A percentile compares a stretch with the other conserved stretches of the same genome.
phyloP scores from a whole-genome alignment of 2,329 filamentous ascomycete species.

The Domatiomyces catenatus region DNA sequence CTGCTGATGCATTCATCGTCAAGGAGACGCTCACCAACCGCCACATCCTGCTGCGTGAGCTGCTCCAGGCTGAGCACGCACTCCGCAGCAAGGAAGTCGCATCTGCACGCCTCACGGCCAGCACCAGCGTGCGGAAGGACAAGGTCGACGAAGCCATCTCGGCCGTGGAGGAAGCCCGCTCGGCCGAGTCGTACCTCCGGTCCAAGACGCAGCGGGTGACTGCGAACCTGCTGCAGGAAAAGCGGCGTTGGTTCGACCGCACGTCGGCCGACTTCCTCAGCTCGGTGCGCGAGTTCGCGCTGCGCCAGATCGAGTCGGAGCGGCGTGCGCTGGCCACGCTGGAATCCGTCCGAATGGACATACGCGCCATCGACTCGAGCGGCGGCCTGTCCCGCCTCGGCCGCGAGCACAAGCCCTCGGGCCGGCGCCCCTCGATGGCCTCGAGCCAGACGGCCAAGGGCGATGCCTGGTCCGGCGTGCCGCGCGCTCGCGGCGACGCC shows the following conservation, averaged over 20 bases:
- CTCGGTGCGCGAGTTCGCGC: conserved; percentile 78
- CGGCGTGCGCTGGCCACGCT: conserved; percentile 77
- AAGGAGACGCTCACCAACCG: conserved; percentile 97
- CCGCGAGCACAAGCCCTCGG: conserved; percentile 66
- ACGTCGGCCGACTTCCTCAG: conserved; percentile 70
- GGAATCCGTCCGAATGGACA: conserved; percentile 85
- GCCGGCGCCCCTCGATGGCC: conserved; percentile 59
- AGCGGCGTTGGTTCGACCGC: conserved; percentile 76
- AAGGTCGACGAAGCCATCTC: conserved; percentile 97
- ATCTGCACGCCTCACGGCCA: conserved; percentile 75
- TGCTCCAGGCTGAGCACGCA: conserved; percentile 75
- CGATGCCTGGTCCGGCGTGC: conserved; percentile 95
- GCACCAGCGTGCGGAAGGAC: conserved; percentile 72
- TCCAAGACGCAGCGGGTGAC: conserved; percentile 84
- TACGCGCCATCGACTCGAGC: conserved; percentile 78
- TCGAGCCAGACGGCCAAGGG: conserved; percentile 91
- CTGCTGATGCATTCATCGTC: conserved; percentile 88
- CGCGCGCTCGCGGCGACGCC: conserved; percentile 65
- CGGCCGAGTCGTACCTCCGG: conserved; percentile 63
- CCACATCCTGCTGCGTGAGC: conserved; percentile 86
- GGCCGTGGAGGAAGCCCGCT: conserved; percentile 72
- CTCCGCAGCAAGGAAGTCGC: conserved; percentile 71
- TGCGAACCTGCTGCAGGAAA: conserved; percentile 72
- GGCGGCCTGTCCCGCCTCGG: conserved; percentile 82
- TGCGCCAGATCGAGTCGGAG: conserved; percentile 91